Conservation (phyloP, 2,329 filamentous ascomycete species). For the Aulographum hederae region DNA sequence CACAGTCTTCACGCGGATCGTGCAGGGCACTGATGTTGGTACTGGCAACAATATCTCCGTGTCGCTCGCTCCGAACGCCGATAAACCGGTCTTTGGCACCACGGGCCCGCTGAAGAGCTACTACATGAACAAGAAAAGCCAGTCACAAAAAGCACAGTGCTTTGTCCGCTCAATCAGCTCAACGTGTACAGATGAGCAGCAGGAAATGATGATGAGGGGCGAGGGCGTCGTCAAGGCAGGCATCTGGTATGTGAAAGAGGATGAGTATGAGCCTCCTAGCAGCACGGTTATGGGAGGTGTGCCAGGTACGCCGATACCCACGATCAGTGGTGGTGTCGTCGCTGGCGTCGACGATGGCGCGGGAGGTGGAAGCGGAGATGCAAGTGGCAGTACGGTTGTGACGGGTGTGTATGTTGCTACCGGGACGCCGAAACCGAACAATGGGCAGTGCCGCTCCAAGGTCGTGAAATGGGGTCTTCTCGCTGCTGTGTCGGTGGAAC, state of each 20-base stretch:
- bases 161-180: constrained; percentile 34
- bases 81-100: constrained; percentile 35
- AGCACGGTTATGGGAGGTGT: constrained; percentile 13
- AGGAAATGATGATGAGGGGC: constrained; percentile 26
- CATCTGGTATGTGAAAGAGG: constrained; percentile 28
- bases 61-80: too few relatives aligned
- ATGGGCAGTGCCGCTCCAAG: too few relatives aligned
- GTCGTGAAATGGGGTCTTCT: too few relatives aligned
- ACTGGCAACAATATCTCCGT: constrained; percentile 30
- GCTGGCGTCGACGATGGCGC: background rate
- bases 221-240: constrained; percentile 42
- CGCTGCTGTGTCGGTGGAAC: too few relatives aligned
- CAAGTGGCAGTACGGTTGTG: background rate
- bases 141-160: constrained; percentile 32
- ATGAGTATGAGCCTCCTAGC: constrained; percentile 18
- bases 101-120: constrained; percentile 39
- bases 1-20: constrained; percentile 32
- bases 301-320: constrained; percentile 12
- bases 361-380: constrained; percentile 3
- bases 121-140: constrained; percentile 29
- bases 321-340: background rate
- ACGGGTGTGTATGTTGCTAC: constrained; percentile 21
- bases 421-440: constrained; percentile 14
- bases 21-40: constrained; percentile 29
- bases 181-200: constrained; percentile 36